These are phyloP conservation scores for Westerdykella sp. DNA, from an alignment of 2,329 filamentous ascomycete genomes.

Conservation along the genomic window DNA sequence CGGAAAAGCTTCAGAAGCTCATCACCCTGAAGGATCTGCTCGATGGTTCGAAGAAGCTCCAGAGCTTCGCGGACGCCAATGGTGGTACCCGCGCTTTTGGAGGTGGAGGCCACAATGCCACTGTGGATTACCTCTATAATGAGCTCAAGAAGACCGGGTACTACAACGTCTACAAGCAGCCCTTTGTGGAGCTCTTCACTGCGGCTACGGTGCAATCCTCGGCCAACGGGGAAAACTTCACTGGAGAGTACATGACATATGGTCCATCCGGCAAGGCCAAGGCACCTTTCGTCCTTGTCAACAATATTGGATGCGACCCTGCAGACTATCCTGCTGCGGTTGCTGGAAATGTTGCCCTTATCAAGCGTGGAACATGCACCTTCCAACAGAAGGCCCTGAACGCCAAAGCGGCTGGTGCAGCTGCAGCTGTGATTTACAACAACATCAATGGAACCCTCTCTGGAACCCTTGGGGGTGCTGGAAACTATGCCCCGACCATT, in stretches of 20 bases:
- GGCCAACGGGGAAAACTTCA: conserved; percentile 18
- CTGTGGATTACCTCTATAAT: conserved; percentile 29
- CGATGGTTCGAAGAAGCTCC: conserved; percentile 28
- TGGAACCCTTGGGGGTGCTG: conserved; percentile 58
- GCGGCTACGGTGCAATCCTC: conserved; percentile 23
- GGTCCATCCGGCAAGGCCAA: conserved; percentile 59
- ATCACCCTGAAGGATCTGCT: conserved; percentile 29
- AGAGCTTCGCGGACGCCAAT: conserved; percentile 27
- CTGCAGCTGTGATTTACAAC: conserved; percentile 67
- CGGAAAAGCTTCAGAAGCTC: conserved; percentile 20
- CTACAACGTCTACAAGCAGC: conserved; percentile 32
- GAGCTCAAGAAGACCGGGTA: conserved; percentile 25
- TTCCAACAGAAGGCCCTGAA: conserved; percentile 63
- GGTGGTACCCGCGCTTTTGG: conserved; percentile 34
- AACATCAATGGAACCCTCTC: conserved; percentile 55
- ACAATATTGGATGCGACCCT: conserved; percentile 57
- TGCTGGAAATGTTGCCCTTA: conserved; percentile 59
- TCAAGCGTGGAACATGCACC: conserved; percentile 60
- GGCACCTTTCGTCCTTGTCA: conserved; percentile 55
- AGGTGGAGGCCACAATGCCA: conserved; percentile 30
- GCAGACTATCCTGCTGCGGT: conserved; percentile 54
- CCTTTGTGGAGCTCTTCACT: conserved; percentile 31
- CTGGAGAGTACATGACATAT: conserved; percentile 39
- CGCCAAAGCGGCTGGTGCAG: conserved; percentile 61
- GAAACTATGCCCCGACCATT: conserved; percentile 59